Conservation (phyloP, 139 green algal species). For the Pleodorina starrii region DNA sequence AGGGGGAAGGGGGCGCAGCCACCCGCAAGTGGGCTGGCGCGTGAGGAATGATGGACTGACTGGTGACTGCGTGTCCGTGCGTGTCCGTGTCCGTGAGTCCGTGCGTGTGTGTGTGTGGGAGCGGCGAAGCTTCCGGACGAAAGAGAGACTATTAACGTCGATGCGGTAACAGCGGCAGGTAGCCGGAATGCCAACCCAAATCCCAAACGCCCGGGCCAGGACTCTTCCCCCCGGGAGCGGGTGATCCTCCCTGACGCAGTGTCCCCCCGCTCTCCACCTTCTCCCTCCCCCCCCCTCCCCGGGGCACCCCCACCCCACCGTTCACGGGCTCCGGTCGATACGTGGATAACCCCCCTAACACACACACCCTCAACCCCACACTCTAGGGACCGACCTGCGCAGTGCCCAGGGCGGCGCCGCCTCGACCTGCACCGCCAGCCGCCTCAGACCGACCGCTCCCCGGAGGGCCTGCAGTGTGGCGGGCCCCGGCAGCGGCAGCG, state of each 20-base stretch:
- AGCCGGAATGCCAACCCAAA: too few relatives aligned
- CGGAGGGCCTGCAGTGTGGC: background rate
- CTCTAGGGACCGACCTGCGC: slow-evolving; percentile 18
- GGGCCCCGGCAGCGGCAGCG: slow-evolving; percentile 27
- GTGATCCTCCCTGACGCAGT: background rate
- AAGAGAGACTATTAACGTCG: too few relatives aligned
- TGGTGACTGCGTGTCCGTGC: background rate
- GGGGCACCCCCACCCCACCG: too few relatives aligned
- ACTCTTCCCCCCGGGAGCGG: background rate
- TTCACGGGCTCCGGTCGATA: too few relatives aligned
- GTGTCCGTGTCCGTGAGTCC: background rate
- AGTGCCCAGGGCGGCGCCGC: background rate
- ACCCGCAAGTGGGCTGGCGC: too few relatives aligned
- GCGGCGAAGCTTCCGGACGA: background rate
- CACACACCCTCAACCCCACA: too few relatives aligned
- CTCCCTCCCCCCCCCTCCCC: background rate
- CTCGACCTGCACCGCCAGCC: background rate
- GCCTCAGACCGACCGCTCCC: background rate
- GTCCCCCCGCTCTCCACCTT: too few relatives aligned
- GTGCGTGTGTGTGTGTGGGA: background rate
- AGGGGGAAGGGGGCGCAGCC: too few relatives aligned
- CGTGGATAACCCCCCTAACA: too few relatives aligned
- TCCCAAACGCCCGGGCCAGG: background rate
- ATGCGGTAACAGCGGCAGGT: too few relatives aligned
- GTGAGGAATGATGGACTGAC: too few relatives aligned